Evolutionary conservation across 768 basidiomycete species (phyloP), one percentile per base, ranked within the genome.

Genomic region (Mycena haematopus): DNA sequence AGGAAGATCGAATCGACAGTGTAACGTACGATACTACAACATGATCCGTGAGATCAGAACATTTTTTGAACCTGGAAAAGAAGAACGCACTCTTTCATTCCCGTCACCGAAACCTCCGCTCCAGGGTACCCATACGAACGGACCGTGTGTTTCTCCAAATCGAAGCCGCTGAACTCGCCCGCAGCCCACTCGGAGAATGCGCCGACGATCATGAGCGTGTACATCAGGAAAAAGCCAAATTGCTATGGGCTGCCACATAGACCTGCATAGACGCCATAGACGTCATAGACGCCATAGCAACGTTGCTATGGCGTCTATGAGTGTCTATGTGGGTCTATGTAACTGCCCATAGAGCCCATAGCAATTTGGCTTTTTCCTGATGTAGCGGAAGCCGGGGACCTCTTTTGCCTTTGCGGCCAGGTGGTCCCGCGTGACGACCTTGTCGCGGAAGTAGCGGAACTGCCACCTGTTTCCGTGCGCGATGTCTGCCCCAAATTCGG

Each of bases 371-470:
- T n/a, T n/a, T n/a, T n/a, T n/a, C n/a, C n/a, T n/a, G n/a, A n/a
- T 59, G 50, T 59, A 59, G 15, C 40, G 49, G 51, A 59, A 59
- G 51, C 19, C 58, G 1, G 58, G 51, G 21, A 35, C 29, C 21
- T 29, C 51, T 13, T 52, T 52, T 0, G 58, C 51, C 24, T 29
- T 42, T 2, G 58, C 58, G 22, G 22, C 31, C 29, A 59, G 58
- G 42, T 59, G 58, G 31, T 59, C 51, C 31, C 58, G 51, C 15
- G 58, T 60, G 44, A 38, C 58, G 33, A 60, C 33, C 33, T 52
- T 44, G 33, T 60, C 58, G 52, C 58, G 58, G 58, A 60, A 60
- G 44, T 45, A 53, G 14, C 58, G 58, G 31, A 52, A 36, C 25
- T 52, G n/a, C 51, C 42, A 45, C 31, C 46, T 49, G 24, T 29